Conservation (phyloP, 495 filamentous ascomycete genomes). For the Penicillium canariense region DNA sequence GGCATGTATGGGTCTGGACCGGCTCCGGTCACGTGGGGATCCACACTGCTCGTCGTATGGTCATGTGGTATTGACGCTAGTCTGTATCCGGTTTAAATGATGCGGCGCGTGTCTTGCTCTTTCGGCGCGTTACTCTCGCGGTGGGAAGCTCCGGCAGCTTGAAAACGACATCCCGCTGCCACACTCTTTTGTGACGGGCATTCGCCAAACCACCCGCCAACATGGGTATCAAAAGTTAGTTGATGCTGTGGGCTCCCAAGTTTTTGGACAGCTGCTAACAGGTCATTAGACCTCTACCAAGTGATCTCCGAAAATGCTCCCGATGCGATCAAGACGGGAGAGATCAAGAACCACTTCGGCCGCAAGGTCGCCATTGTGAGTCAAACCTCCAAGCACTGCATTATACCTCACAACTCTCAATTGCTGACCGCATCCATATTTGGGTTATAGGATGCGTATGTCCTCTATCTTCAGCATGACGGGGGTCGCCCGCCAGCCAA, state of each 20-base stretch:
- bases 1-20: constrained; percentile 10
- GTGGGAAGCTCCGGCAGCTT: constrained; percentile 5
- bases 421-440: constrained; percentile 16
- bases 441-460: constrained; percentile 76
- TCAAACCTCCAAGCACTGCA: constrained; percentile 7
- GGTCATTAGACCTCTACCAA: constrained; percentile 62
- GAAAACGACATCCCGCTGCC: constrained; percentile 1
- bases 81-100: constrained; percentile 31
- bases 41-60: neutral
- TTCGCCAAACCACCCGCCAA: constrained; percentile 18
- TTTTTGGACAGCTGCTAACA: constrained; percentile 8
- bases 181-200: neutral
- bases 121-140: constrained; percentile 31
- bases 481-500: neutral
- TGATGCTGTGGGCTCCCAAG: neutral
- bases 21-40: constrained; percentile 16
- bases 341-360: constrained; percentile 98
- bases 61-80: constrained; percentile 16
- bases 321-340: constrained; percentile 89
- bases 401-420: neutral
- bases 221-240: constrained; percentile 88
- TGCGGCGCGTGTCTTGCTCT: constrained; percentile 23
- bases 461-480: constrained; percentile 10
- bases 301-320: constrained; percentile 91
- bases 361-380: constrained; percentile 94